A percentile compares a stretch with the other conserved stretches of the same genome.
phyloP scores from a whole-genome alignment of 495 filamentous ascomycete genomes.

The Penicillium roqueforti region DNA sequence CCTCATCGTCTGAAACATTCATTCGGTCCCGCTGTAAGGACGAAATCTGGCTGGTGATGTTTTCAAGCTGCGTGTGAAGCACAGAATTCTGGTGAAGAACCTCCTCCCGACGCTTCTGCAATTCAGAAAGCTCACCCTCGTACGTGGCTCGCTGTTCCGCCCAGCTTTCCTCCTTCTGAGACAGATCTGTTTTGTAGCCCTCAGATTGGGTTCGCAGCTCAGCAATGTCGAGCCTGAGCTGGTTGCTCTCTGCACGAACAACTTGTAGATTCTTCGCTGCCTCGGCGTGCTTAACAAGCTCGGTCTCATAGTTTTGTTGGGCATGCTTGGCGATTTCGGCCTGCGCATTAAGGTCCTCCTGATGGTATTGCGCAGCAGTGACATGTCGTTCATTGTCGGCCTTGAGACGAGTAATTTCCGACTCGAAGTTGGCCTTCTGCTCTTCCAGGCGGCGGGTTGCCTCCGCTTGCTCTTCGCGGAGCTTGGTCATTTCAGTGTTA shows the following conservation, averaged over 20 bases:
- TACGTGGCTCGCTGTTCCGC: conserved; percentile 71
- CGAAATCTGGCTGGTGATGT: conserved; percentile 70
- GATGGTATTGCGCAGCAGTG: conserved; percentile 72
- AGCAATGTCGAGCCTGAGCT: conserved; percentile 71
- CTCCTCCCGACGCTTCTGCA: conserved; percentile 74
- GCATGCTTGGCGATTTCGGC: conserved; percentile 88
- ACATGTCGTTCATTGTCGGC: conserved; percentile 79
- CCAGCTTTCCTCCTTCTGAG: conserved; percentile 83
- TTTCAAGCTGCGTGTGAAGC: conserved; percentile 83
- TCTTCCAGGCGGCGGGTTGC: conserved; percentile 67
- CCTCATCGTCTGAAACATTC: conserved; percentile 38
- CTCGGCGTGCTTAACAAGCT: conserved; percentile 90
- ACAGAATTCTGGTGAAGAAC: conserved; percentile 79
- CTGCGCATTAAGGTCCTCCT: conserved; percentile 87
- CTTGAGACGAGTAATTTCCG: conserved; percentile 75
- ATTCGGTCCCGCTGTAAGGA: conserved; percentile 69
- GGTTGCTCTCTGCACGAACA: conserved; percentile 72
- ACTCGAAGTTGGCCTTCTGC: conserved; percentile 68
- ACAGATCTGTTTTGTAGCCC: conserved; percentile 69
- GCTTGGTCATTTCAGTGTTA: conserved; percentile 70
- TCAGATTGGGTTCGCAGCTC: conserved; percentile 72
- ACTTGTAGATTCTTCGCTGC: conserved; percentile 78
- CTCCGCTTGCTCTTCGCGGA: conserved; percentile 75
- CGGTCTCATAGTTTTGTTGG: conserved; percentile 91
- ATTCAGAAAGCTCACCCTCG: conserved; percentile 75